Evolutionary conservation across 257 asterid genomes (phyloP).

Genomic region (Jacaranda mimosifolia): DNA sequence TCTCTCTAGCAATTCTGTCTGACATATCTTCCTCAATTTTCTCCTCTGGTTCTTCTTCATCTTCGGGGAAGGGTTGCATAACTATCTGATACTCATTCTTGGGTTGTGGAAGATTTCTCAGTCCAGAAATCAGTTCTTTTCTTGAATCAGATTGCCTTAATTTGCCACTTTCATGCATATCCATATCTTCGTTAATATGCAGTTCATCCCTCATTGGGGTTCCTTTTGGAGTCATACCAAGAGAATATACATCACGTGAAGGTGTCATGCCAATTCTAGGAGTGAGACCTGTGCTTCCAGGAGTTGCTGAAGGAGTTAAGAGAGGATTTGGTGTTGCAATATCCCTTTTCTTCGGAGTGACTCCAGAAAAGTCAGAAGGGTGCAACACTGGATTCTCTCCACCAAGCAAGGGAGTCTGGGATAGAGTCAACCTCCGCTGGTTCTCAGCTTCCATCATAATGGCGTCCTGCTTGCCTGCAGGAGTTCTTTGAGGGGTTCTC

Average conservation of each 20-base stretch:
- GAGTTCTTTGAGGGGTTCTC: constrained; percentile 95
- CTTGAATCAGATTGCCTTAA: constrained; percentile 62
- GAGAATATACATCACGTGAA: constrained; percentile 69
- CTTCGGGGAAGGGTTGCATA: constrained; percentile 74
- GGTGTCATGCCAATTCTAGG: constrained; percentile 94
- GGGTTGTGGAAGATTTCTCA: constrained; percentile 87
- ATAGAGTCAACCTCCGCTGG: constrained; percentile 79
- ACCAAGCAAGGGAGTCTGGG: constrained; percentile 98
- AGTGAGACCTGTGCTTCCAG: constrained; percentile 77
- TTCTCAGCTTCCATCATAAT: constrained; percentile 99
- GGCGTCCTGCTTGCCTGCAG: constrained; percentile 91
- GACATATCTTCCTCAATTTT: constrained; percentile 99
- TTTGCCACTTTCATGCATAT: constrained; percentile 60
- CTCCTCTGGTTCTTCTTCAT: constrained; percentile 93
- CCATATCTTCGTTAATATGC: constrained; percentile 84
- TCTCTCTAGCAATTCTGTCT: constrained; percentile 91
- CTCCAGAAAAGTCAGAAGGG: constrained; percentile 99
- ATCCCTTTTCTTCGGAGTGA: constrained; percentile 92
- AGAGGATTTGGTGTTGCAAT: constrained; percentile 95
- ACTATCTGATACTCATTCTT: constrained; percentile 91
- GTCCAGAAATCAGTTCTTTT: constrained; percentile 70
- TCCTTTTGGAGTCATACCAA: constrained; percentile 85
- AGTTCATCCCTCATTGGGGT: constrained; percentile 83
- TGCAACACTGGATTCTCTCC: constrained; percentile 94
- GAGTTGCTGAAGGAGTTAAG: constrained; percentile 91